Evolutionary conservation across 2,329 filamentous ascomycete species (phyloP), one percentile per base, ranked within the genome.

Genomic region (Keithomyces neogunnii): DNA sequence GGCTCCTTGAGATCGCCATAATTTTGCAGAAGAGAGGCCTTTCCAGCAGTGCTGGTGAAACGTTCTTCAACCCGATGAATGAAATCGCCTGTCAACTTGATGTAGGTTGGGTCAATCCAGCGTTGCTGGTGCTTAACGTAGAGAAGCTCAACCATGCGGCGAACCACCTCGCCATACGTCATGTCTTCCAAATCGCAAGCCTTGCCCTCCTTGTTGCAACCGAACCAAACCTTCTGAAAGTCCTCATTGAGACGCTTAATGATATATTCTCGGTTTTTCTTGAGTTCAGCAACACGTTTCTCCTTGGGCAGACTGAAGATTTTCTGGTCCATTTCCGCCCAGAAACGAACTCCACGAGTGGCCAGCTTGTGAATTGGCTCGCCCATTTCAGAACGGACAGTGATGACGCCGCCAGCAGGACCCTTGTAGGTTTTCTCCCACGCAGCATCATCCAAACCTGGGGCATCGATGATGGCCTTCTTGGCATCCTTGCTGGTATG

Each of bases 331-430:
- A 99, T 96, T 73, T 99, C 95, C 47, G 90, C 86, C 93, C 93
- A 99, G 77, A 99, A 96, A 50, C 82, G 77, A 46, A 99, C 91
- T 80, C 93, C 93, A 53, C 95, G 87, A 47, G 93, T 99, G 13
- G 93, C 95, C 53, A 99, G 82, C 76, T 99, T 99, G 77, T 99
- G 93, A 56, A 99, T 99, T 5, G 93, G 95, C 76, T 99, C 93
- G 45, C 93, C 95, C 95, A 99, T 99, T 73, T 99, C 93, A 1
- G 93, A 99, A 57, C 90, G 84, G 47, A 99, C 93, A 31, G 93
- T 99, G 62, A 99, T 92, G 56, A 99, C 84, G 66, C 93, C 93
- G 62, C 93, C 93, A 52, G 91, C 87, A 30, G 90, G 79, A 19
- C 88, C 89, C 73, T 92, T 89, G 76, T 96, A 96, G 4, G 89